Percentiles rank a stretch among this genome's conserved stretches.
Conservation (phyloP, 73 alveolate species). For the Stentor roeselii region DNA sequence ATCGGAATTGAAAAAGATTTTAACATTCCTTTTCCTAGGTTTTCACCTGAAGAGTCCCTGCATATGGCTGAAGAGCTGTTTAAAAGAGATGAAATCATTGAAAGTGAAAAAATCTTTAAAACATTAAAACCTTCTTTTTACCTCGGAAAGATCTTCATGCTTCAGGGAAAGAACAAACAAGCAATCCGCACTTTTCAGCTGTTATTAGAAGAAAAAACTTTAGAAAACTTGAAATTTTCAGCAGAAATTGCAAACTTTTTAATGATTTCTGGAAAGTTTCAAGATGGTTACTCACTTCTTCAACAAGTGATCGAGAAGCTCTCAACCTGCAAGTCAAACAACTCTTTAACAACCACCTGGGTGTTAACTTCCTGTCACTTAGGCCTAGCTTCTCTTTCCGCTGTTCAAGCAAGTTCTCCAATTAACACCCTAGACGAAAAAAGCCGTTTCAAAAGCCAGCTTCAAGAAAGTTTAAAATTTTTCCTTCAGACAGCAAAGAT, state of each 20-base stretch:
- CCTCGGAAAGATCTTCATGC: slow-evolving; percentile 68
- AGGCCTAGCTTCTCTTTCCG: background rate
- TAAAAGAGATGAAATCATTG: slow-evolving; percentile 73
- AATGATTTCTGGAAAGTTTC: slow-evolving; percentile 32
- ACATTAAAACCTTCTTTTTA: slow-evolving; percentile 63
- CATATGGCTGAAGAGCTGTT: slow-evolving; percentile 74
- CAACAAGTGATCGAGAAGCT: slow-evolving; percentile 39
- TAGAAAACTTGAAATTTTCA: slow-evolving; percentile 33
- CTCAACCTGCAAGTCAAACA: slow-evolving; percentile 14
- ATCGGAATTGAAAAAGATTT: slow-evolving; percentile 66
- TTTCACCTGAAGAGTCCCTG: slow-evolving; percentile 64
- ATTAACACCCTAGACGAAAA: background rate
- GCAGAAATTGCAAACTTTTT: slow-evolving; percentile 34
- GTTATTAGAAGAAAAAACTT: slow-evolving; percentile 32
- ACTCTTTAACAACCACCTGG: slow-evolving; percentile 33
- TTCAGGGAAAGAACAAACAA: slow-evolving; percentile 79
- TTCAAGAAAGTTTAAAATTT: background rate
- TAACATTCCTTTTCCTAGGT: slow-evolving; percentile 56
- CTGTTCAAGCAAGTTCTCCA: background rate
- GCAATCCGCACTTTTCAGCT: slow-evolving; percentile 51
- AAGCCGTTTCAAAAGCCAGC: background rate
- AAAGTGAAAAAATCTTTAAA: slow-evolving; percentile 71
- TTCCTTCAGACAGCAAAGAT: slow-evolving; percentile 13
- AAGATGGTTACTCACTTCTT: slow-evolving; percentile 40
- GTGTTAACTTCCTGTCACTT: slow-evolving; percentile 5